Base-by-base conservation (phyloP, 2,329 filamentous ascomycete species). In the Alternaria panax region DNA sequence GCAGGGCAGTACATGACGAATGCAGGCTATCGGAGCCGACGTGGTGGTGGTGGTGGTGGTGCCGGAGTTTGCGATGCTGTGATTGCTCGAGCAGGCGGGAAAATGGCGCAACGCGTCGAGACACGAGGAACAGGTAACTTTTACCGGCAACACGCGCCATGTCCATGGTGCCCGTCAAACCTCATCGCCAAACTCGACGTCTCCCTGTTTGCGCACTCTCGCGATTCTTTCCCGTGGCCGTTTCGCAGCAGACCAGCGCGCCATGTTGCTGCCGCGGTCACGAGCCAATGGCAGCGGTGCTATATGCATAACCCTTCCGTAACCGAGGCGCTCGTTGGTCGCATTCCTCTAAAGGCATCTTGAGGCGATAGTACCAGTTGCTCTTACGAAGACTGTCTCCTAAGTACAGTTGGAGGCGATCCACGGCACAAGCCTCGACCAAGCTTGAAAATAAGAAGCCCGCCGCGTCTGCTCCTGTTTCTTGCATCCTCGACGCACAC, bases 381-480 rank as follows among this genome's bases (percentile, higher is more conserved):
- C 51, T 40, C 30, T 59, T 60, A 61, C 62, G 56, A 62, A 61
- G 50, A 47, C n/a, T 28, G 43, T 60, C 51, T 59, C 52, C 65
- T 72, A 70, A 65, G 59, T 50, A 68, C 63, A 71, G 62, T 46
- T 57, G 57, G 41, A 66, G 73, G 71, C 73, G 64, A 62, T 47
- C 56, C 41, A 59, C 70, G 72, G 72, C 67, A 70, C 67, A 61
- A 40, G 42, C n/a, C 27, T 56, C 57, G 57, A 59, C 53, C 55
- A 53, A 40, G 50, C 36, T 9, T 47, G 22, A 67, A 70, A 71
- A 71, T 70, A 71, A 71, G 64, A 62, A 60, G 53, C 14, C 56
- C 36, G 52, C 36, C 25, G 40, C 62, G 5, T 12, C 40, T 55
- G 51, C 45, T 50, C 42, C 45, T 51, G 46, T 52, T 42, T 47